Conservation (phyloP, 352 stramenopile genomes). For the Pythium chondricola region DNA sequence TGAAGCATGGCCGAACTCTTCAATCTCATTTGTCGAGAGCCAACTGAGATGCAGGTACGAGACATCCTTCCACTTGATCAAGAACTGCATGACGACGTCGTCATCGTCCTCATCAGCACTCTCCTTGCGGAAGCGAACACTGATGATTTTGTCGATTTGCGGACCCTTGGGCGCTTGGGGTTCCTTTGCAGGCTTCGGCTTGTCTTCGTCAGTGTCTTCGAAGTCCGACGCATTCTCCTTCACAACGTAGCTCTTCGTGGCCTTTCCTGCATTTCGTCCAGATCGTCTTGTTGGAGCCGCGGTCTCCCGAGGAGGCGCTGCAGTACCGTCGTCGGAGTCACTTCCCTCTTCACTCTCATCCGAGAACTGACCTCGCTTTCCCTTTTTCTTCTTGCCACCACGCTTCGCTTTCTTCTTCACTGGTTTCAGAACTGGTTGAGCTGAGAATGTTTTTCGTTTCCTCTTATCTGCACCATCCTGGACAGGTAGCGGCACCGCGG, state of each 20-base stretch:
- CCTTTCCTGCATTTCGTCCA: constrained; percentile 75
- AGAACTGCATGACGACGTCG: constrained; percentile 90
- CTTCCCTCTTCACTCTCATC: constrained; percentile 63
- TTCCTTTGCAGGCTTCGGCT: constrained; percentile 26
- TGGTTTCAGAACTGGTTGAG: constrained; percentile 46
- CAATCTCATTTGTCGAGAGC: constrained; percentile 94
- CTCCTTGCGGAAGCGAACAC: constrained; percentile 73
- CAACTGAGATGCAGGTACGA: constrained; percentile 98
- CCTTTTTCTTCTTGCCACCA: constrained; percentile 64
- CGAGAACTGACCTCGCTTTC: constrained; percentile 37
- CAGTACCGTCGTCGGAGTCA: constrained; percentile 44
- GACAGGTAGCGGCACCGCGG: constrained; percentile 48
- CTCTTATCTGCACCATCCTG: constrained; percentile 54
- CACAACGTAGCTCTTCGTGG: constrained; percentile 83
- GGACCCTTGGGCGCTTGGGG: constrained; percentile 53
- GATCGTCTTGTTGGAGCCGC: constrained; percentile 56
- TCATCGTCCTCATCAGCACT: constrained; percentile 27
- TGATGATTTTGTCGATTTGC: constrained; percentile 93
- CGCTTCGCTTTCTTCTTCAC: constrained; percentile 64
- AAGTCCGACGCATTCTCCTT: constrained; percentile 66
- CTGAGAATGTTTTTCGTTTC: constrained; percentile 72
- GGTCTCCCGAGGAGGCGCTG: constrained; percentile 26
- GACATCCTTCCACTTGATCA: constrained; percentile 99
- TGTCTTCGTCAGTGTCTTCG: constrained; percentile 69
- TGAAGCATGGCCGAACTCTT: constrained; percentile 72